Base-by-base conservation (phyloP, 176 grass and related monocot genomes). In the Panicum miliaceum region DNA sequence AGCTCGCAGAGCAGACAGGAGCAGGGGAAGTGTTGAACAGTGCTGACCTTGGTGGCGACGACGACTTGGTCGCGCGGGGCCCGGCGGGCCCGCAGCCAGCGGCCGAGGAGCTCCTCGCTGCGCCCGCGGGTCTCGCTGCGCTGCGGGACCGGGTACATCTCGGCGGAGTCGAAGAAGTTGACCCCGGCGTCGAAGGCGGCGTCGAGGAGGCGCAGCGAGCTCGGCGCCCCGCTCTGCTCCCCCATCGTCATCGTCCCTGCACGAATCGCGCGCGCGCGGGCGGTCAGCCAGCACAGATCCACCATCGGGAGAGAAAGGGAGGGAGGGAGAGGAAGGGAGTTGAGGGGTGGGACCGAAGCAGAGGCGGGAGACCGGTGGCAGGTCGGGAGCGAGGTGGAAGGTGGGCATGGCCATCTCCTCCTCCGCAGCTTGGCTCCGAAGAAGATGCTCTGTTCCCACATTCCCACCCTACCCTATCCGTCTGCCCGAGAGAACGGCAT, bases 221-320 rank as follows among this genome's bases (percentile, higher is more conserved):
- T 76, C 68, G 87, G 32, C 18, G 81, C 51, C 34, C 84, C 83
- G 76, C 71, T 56, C 52, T 56, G 52, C 52, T 95, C 92, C 22
- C 95, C 92, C 84, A 98, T 91, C 36, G 95, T 93, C 95, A 98
- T 95, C 16, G 95, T 98, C 65, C 92, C 95, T 97, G 79, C 80
- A 48, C 18, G 13, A 36, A 35, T 50, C 47, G 12, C 65, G 46
- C 37, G n/a, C 25, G 13, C 58, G 35, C 25, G 41, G 52, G 47
- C 47, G 42, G 8, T 45, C 54, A 80, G 56, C 0, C 46, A 80
- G 46, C 0, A 18, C 4, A 36, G 68, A 69, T 22, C 18, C n/a
- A 10, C 25, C 25, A 48, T 12, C 16, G 4, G 15, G 1, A 12
- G 51, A 41, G 3, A 0, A 13, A 14, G 6, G 71, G 48, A 40